Evolutionary conservation across 306 rosid species (phyloP).

Genomic region (Clitoria ternatea): DNA sequence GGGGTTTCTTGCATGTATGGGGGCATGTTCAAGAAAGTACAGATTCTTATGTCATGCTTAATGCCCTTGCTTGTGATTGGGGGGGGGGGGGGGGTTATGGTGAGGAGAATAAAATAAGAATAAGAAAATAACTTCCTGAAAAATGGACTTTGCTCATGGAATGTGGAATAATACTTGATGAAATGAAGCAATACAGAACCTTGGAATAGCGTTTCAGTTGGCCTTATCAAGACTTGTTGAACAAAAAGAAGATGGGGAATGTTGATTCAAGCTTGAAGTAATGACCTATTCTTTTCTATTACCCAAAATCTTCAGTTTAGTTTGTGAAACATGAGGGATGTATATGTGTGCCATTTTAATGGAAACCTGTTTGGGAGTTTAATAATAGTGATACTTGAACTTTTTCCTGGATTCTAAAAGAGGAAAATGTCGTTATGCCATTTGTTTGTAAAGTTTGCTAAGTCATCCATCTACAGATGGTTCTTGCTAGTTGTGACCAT

Average conservation of each 20-base stretch:
- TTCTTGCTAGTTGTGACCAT: conserved; percentile 8
- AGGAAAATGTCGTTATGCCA: not conserved
- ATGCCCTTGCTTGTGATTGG: not conserved
- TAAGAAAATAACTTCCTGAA: not conserved
- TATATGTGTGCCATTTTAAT: not conserved
- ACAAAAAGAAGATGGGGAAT: not conserved
- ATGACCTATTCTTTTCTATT: not conserved
- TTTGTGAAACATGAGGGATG: not conserved
- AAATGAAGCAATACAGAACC: not conserved
- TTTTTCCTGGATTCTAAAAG: conserved; percentile 11
- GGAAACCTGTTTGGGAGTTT: not conserved
- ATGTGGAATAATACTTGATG: not conserved
- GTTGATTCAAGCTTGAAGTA: not conserved
- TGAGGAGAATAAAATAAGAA: not conserved
- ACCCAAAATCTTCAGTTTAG: too few species aligned
- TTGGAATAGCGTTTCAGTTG: not conserved
- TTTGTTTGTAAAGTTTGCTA: conserved; percentile 3
- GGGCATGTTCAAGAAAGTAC: not conserved
- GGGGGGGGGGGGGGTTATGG: not conserved
- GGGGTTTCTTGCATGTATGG: not conserved
- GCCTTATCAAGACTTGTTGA: not conserved
- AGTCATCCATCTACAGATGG: not conserved
- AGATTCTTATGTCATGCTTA: not conserved
- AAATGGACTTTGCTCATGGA: not conserved
- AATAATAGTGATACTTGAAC: not conserved